Evolutionary conservation across 805 yeast species (phyloP), one percentile per base, ranked within the genome.

Genomic region (Nakazawaea populi): DNA sequence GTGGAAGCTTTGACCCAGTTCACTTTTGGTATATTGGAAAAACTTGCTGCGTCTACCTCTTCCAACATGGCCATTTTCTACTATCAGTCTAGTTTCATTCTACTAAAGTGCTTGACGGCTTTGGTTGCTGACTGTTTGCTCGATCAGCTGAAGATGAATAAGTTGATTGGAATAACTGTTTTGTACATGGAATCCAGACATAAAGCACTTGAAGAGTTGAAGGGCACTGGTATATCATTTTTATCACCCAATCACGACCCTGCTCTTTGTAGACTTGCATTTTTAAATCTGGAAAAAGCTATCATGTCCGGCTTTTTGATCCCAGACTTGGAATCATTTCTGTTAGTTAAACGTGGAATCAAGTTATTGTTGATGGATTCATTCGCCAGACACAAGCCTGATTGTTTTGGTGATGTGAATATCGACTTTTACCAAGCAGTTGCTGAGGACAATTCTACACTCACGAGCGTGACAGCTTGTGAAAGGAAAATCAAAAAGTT

Each of bases 401-500:
- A 36, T 14, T 68, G 70, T 55, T 60, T 60, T 49, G 58, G 52
- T 24, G 52, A 45, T 8, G 51, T 59, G 11, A 75, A 77, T 51
- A 46, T 61, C 5, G 69, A 63, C 0, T 69, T 80, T 28, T 73
- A 74, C 41, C 55, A 57, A 8, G 69, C 72, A 3, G 68, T 87
- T 44, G 65, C 77, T 3, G 65, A 76, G 6, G 90, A 84, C 54
- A 77, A 73, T 27, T 67, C 69, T 27, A 76, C 83, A 1, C 77
- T 85, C 40, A 81, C 87, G 0, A 91, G 94, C 31, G 74, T 83
- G 24, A 82, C 85, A 31, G 90, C 95, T 0, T 72, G 86, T 36
- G 90, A 87, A 59, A 85, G 86, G 60, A 77, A 81, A n/a, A 52
- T 66, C 86, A 48, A 73, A 87, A 60, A 76, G 68, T 42, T 69